These are phyloP conservation scores for Leccinum griseonigrum DNA, from an alignment of 1,284 basidiomycete genomes.

Conservation along the genomic window DNA sequence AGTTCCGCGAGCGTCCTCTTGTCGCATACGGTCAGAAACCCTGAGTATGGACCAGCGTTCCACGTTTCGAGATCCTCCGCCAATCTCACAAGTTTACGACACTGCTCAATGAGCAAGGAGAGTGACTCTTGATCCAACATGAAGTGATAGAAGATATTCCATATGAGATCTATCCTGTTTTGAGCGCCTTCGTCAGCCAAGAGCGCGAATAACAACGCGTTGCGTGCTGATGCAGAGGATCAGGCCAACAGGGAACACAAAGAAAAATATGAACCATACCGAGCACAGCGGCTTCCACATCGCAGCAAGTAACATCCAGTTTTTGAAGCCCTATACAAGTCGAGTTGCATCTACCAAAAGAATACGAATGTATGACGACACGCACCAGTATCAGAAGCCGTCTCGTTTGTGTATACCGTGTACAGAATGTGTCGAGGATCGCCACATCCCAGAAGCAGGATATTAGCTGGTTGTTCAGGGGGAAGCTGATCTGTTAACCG, in stretches of 20 bases:
- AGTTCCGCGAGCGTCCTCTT: constrained; percentile 41
- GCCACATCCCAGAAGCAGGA: constrained; percentile 56
- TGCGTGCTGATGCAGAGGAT: constrained; percentile 35
- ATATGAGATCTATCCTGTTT: constrained; percentile 31
- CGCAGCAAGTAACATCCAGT: constrained; percentile 61
- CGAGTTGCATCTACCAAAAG: constrained; percentile 18
- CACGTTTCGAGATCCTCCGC: constrained; percentile 41
- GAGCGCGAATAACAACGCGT: constrained; percentile 36
- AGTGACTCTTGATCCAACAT: constrained; percentile 44
- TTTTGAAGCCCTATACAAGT: constrained; percentile 31
- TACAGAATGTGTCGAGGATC: constrained; percentile 56
- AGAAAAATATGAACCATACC: constrained; percentile 34
- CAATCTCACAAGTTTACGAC: constrained; percentile 39
- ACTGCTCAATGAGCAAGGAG: constrained; percentile 41
- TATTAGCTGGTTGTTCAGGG: constrained; percentile 42
- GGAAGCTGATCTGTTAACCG: constrained; percentile 48
- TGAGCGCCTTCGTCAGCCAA: constrained; percentile 33
- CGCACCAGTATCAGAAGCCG: constrained; percentile 5
- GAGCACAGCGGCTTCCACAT: constrained; percentile 54
- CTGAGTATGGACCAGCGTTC: constrained; percentile 41
- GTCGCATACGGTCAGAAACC: constrained; percentile 37
- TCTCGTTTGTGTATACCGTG: constrained; percentile 35
- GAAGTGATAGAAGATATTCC: constrained; percentile 59
- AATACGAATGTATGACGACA: not conserved
- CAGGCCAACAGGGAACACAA: not conserved